A percentile compares a stretch with the other conserved stretches of the same genome.
Conservation (phyloP, 169 alveolate genomes). For the Eimeria praecox region DNA sequence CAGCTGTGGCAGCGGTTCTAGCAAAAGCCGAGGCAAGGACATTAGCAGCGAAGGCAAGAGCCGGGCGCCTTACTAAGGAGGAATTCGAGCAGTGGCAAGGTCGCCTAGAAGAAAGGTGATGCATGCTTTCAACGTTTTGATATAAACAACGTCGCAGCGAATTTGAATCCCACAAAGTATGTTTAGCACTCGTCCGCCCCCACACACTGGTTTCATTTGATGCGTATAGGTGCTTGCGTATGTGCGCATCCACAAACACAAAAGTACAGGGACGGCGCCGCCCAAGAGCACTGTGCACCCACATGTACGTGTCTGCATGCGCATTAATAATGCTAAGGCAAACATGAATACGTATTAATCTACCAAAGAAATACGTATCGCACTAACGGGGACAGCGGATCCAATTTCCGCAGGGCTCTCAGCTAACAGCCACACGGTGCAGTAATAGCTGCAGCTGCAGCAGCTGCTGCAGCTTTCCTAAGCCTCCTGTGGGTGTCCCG, state of each 20-base stretch:
- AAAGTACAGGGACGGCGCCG: background rate
- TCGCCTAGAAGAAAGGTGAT: background rate
- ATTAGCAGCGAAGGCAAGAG: slow-evolving; percentile 30
- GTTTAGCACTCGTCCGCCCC: background rate
- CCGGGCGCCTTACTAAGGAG: slow-evolving; percentile 19
- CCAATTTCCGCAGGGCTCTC: slow-evolving; percentile 5
- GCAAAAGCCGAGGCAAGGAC: background rate
- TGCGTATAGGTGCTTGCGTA: background rate
- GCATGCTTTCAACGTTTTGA: background rate
- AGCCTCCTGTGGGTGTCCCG: background rate
- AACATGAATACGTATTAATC: background rate
- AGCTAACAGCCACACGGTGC: background rate
- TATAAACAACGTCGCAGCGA: background rate
- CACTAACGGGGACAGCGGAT: background rate
- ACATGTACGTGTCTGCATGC: background rate
- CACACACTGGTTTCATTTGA: background rate
- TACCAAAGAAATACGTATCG: background rate
- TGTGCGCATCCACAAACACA: background rate
- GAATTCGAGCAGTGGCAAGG: background rate
- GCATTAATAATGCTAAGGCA: background rate
- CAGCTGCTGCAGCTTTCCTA: background rate
- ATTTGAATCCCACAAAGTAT: background rate
- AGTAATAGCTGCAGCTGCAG: slow-evolving; percentile 16
- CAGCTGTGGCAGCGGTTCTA: background rate
- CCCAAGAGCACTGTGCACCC: background rate